Conservation (phyloP, 2,329 filamentous ascomycete genomes). For the Dactylellina cionopaga region DNA sequence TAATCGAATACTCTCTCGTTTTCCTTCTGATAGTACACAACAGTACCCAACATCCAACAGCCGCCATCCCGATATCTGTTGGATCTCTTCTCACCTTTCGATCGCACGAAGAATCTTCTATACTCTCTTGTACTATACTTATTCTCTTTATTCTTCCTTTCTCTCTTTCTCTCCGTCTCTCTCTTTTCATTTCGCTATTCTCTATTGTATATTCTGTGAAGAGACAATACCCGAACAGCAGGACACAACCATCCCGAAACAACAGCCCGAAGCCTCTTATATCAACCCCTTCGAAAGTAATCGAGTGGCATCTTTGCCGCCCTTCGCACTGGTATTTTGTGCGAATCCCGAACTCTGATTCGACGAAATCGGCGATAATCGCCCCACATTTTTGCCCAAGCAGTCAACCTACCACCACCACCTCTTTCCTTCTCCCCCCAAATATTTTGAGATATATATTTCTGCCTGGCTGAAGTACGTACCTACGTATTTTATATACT, state of each 20-base stretch:
- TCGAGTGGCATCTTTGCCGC: constrained; percentile 17
- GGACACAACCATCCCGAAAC: not conserved
- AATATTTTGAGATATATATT: constrained; percentile 39
- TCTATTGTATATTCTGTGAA: constrained; percentile 1
- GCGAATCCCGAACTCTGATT: constrained; percentile 45
- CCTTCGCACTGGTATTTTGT: constrained; percentile 26
- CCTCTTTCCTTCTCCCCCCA: not conserved
- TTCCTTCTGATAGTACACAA: not conserved
- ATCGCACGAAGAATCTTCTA: constrained; percentile 4
- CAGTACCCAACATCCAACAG: constrained; percentile 7
- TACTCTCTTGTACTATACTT: constrained; percentile 1
- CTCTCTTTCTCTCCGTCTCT: not conserved
- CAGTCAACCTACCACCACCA: constrained; percentile 10
- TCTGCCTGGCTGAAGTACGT: constrained; percentile 23
- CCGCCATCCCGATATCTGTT: constrained; percentile 31
- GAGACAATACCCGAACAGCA: not conserved
- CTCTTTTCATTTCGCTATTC: not conserved
- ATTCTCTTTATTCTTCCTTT: constrained; percentile 3
- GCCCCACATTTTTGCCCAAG: constrained; percentile 47
- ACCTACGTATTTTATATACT: constrained; percentile 24
- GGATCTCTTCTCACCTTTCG: not conserved
- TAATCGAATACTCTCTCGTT: not conserved
- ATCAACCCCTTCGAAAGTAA: constrained; percentile 27
- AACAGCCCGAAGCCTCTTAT: constrained; percentile 4
- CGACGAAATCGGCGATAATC: constrained; percentile 50